phyloP scores from a whole-genome alignment of 768 basidiomycete genomes.

The Pseudohyphozyma bogoriensis region DNA sequence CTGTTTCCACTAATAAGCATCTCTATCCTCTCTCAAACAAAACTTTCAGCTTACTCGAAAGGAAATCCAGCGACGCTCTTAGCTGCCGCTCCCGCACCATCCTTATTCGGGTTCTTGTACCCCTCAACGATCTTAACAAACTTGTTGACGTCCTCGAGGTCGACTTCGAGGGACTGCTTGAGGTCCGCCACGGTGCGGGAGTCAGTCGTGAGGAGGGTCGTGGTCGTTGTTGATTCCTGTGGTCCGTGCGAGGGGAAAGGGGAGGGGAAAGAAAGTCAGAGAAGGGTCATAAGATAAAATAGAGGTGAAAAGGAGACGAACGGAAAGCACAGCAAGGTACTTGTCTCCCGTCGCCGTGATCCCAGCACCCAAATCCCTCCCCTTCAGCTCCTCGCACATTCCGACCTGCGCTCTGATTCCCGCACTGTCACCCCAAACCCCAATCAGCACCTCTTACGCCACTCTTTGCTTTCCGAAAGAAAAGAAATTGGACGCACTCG shows the following conservation, averaged over 20 bases:
- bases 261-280: background rate
- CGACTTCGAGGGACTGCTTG: background rate
- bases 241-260: too few species aligned
- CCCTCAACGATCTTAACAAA: background rate
- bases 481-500: slow-evolving; percentile 28
- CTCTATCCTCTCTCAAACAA: background rate
- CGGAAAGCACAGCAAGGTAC: background rate
- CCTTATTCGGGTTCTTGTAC: slow-evolving; percentile 1
- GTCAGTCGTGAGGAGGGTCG: background rate
- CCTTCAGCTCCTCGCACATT: slow-evolving; percentile 20
- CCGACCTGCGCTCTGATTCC: slow-evolving; percentile 19
- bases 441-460: background rate
- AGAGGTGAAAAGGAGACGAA: too few species aligned
- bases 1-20: background rate
- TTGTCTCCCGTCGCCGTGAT: slow-evolving; percentile 17
- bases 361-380: slow-evolving; percentile 17
- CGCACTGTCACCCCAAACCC: slow-evolving; percentile 2
- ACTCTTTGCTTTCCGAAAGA: too few species aligned
- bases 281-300: background rate
- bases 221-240: slow-evolving; percentile 12
- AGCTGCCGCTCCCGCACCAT: slow-evolving; percentile 2
- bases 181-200: background rate
- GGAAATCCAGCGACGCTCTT: slow-evolving; percentile 9
- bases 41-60: slow-evolving; percentile 11
- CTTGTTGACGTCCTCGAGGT: background rate